Percentiles rank a stretch among this genome's conserved stretches.
Evolutionary conservation across 177 flowering plant genomes (phyloP).

Genomic region (Tripterygium wilfordii): DNA sequence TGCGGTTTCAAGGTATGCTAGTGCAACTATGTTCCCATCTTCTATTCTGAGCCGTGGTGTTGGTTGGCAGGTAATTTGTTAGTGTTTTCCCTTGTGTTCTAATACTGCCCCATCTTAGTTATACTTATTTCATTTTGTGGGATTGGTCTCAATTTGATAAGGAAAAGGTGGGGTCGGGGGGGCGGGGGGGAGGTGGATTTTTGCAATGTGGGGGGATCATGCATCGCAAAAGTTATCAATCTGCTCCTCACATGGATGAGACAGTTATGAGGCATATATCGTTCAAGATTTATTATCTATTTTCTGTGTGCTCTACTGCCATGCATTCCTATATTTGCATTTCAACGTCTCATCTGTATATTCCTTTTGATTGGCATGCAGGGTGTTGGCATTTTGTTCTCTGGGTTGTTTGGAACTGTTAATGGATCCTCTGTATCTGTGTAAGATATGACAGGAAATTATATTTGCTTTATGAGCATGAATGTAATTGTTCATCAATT

Average conservation of each 20-base stretch:
- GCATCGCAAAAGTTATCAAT: too few species aligned
- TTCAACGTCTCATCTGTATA: not conserved
- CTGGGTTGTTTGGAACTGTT: conserved; percentile 78
- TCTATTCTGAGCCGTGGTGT: conserved; percentile 83
- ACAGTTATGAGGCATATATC: too few species aligned
- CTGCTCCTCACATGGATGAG: too few species aligned
- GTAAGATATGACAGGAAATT: conserved; percentile 31
- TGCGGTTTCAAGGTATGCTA: conserved; percentile 71
- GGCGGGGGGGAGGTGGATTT: too few species aligned
- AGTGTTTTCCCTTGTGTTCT: too few species aligned
- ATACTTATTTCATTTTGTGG: too few species aligned
- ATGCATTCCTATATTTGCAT: not conserved
- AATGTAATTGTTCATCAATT: not conserved
- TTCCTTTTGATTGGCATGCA: conserved; percentile 23
- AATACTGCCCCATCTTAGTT: too few species aligned
- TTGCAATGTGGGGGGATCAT: too few species aligned
- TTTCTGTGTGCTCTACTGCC: too few species aligned
- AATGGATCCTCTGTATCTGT: conserved; percentile 78
- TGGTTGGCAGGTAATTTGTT: conserved; percentile 94
- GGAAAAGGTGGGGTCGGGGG: too few species aligned
- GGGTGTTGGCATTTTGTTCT: conserved; percentile 82
- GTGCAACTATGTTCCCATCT: conserved; percentile 77
- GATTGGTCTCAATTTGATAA: too few species aligned
- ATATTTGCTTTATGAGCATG: not conserved
- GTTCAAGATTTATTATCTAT: too few species aligned